phyloP scores from a whole-genome alignment of 768 basidiomycete species.

The Podaxis sp. region DNA sequence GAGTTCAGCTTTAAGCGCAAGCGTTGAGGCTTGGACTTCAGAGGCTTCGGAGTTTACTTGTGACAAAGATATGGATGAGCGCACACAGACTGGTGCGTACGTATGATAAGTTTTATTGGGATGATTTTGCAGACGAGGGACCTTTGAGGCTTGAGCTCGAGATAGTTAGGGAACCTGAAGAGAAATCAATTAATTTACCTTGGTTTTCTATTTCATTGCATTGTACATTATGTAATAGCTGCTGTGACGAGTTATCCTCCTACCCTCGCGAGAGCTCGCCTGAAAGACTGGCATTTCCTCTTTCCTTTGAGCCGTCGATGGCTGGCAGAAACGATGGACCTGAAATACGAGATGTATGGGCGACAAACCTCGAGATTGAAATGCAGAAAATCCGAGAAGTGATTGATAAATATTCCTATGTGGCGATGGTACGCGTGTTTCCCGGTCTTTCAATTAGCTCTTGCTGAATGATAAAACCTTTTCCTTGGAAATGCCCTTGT shows the following conservation, averaged over 20 bases:
- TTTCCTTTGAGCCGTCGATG: slow-evolving; percentile 8
- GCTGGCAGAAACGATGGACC: slow-evolving; percentile 13
- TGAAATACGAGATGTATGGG: slow-evolving; percentile 92
- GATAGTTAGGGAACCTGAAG: neutral
- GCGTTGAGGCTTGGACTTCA: too few relatives aligned
- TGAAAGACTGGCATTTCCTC: neutral
- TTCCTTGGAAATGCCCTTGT: slow-evolving; percentile 18
- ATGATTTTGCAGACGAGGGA: too few relatives aligned
- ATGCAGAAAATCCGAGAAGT: slow-evolving; percentile 85
- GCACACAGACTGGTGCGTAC: too few relatives aligned
- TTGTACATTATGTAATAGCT: slow-evolving; percentile 11
- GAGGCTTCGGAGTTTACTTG: too few relatives aligned
- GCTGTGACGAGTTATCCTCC: slow-evolving; percentile 3
- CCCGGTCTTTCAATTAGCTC: slow-evolving; percentile 20
- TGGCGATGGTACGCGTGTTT: slow-evolving; percentile 79
- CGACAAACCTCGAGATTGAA: slow-evolving; percentile 87
- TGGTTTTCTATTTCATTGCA: neutral
- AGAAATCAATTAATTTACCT: neutral
- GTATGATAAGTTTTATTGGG: too few relatives aligned
- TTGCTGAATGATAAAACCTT: slow-evolving; percentile 13
- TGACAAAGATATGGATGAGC: too few relatives aligned
- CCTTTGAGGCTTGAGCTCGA: neutral
- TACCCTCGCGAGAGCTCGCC: neutral
- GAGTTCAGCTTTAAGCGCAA: too few relatives aligned
- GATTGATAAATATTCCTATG: slow-evolving; percentile 89